phyloP scores from a whole-genome alignment of 1,284 basidiomycete genomes.

The Puccinia brachypodii region DNA sequence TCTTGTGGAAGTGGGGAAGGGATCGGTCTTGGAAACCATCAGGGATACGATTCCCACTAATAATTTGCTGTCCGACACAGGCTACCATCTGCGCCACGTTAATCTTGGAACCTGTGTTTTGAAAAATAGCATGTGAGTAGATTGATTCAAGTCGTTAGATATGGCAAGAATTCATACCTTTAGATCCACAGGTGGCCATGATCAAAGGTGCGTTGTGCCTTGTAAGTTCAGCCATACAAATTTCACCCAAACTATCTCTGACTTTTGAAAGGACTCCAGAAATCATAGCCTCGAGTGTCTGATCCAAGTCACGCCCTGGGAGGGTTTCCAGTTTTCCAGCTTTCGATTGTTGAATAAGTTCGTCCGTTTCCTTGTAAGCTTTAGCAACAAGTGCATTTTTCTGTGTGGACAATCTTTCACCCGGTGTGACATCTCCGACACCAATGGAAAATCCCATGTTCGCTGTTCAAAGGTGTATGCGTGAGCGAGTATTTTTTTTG shows the following conservation, averaged over 20 bases:
- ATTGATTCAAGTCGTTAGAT: neutral
- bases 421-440: conserved; percentile 98
- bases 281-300: conserved; percentile 93
- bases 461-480: conserved; percentile 62
- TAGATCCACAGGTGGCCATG: conserved; percentile 99
- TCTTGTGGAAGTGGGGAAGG: conserved; percentile 96
- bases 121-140: neutral
- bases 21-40: conserved; percentile 99
- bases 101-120: conserved; percentile 73
- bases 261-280: conserved; percentile 91
- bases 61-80: conserved; percentile 99
- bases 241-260: conserved; percentile 91
- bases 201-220: conserved; percentile 94
- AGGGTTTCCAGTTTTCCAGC: conserved; percentile 91
- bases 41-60: conserved; percentile 94
- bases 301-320: conserved; percentile 93
- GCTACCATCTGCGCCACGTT: conserved; percentile 99
- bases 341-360: conserved; percentile 84
- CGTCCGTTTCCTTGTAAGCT: conserved; percentile 84
- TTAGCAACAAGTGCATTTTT: conserved; percentile 85
- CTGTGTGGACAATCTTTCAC: conserved; percentile 72
- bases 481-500: neutral
- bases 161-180: conserved; percentile 61
- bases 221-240: conserved; percentile 96
- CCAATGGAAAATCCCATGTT: conserved; percentile 98